A percentile compares a stretch with the other conserved stretches of the same genome.
These are phyloP conservation scores for Dalbergia cochinchinensis DNA, from an alignment of 306 rosid species.

Conservation along the genomic window DNA sequence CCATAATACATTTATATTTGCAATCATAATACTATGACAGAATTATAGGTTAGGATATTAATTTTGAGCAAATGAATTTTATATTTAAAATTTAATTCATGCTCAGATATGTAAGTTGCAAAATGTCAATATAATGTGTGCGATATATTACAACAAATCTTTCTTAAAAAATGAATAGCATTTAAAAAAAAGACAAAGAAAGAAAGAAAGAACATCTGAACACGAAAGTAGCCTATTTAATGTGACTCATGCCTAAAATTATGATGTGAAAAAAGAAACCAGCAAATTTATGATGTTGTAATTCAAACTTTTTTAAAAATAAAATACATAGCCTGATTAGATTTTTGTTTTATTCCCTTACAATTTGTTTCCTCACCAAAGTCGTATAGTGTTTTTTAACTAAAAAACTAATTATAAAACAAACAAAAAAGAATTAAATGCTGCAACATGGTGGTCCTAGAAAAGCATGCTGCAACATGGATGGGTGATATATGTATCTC, in stretches of 20 bases:
- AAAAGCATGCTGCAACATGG: background rate
- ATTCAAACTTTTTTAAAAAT: background rate
- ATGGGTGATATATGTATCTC: background rate
- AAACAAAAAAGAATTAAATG: background rate
- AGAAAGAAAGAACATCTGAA: too few species aligned
- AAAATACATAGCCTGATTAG: background rate
- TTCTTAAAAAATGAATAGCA: too few species aligned
- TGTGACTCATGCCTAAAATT: background rate
- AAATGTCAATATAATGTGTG: too few species aligned
- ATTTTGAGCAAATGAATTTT: too few species aligned
- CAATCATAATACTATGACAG: too few species aligned
- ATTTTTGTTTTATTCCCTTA: background rate
- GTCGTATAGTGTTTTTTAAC: background rate
- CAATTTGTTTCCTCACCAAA: background rate
- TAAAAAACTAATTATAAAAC: background rate
- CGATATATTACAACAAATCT: too few species aligned
- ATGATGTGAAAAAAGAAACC: too few species aligned
- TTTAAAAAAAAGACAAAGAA: too few species aligned
- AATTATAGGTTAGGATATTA: too few species aligned
- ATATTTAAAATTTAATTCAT: too few species aligned
- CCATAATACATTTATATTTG: too few species aligned
- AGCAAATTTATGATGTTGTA: background rate
- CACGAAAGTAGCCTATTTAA: background rate
- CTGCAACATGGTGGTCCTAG: background rate
- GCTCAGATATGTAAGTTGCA: too few species aligned